Conservation (phyloP, 2,329 filamentous ascomycete genomes). For the Monilinia vaccinii-corymbosi region DNA sequence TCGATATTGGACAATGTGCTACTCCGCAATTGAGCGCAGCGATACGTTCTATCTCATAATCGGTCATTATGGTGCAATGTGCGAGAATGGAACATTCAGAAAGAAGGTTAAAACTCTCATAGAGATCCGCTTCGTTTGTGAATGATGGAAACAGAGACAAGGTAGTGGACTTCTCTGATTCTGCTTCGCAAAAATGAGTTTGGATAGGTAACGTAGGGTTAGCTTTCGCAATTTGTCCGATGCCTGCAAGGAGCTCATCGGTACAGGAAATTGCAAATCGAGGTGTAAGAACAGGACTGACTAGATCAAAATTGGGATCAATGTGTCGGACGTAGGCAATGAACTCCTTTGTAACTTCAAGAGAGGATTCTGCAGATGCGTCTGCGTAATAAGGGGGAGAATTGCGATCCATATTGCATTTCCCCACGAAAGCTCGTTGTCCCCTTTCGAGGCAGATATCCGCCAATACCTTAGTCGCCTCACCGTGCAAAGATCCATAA, state of each 20-base stretch:
- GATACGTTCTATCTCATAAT: conserved; percentile 44
- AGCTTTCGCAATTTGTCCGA: conserved; percentile 43
- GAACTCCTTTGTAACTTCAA: conserved; percentile 12
- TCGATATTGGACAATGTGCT: conserved; percentile 55
- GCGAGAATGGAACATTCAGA: conserved; percentile 50
- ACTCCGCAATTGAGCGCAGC: conserved; percentile 44
- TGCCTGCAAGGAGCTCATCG: conserved; percentile 41
- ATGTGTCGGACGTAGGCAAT: conserved; percentile 33
- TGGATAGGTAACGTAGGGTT: conserved; percentile 48
- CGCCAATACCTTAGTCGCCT: conserved; percentile 77
- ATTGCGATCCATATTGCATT: conserved; percentile 61
- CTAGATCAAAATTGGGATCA: conserved; percentile 36
- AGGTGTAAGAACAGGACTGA: conserved; percentile 42
- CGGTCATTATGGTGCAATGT: conserved; percentile 54
- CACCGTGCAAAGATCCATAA: conserved; percentile 78
- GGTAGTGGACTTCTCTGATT: conserved; percentile 49
- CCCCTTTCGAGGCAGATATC: conserved; percentile 68
- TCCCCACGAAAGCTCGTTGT: conserved; percentile 79
- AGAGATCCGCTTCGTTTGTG: conserved; percentile 49
- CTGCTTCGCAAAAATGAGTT: conserved; percentile 59
- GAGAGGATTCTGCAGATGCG: conserved; percentile 30
- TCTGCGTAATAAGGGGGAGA: conserved; percentile 50
- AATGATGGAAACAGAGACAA: conserved; percentile 46
- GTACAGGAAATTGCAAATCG: conserved; percentile 38
- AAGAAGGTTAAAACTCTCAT: conserved; percentile 46